These are phyloP conservation scores for Russula sp. DNA, from an alignment of 768 basidiomycete genomes.

Conservation along the genomic window DNA sequence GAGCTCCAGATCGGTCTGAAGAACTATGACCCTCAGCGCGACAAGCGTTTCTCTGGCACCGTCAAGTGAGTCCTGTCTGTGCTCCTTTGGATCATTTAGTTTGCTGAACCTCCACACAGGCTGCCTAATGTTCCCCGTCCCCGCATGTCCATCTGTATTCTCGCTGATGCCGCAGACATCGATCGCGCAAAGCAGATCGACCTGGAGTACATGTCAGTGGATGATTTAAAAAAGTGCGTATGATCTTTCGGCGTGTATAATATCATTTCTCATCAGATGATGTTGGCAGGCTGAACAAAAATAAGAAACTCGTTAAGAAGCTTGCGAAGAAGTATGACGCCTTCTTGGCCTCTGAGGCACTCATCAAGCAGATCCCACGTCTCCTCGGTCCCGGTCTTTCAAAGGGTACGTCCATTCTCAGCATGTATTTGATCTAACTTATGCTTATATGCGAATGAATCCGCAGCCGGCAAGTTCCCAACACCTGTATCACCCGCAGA, in stretches of 20 bases:
- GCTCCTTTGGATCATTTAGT: background rate
- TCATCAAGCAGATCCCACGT: slow-evolving; percentile 99
- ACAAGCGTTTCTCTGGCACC: slow-evolving; percentile 99
- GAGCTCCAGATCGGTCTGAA: slow-evolving; percentile 96
- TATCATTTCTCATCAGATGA: background rate
- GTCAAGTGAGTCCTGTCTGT: slow-evolving; percentile 66
- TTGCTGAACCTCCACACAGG: slow-evolving; percentile 34
- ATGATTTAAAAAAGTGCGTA: slow-evolving; percentile 94
- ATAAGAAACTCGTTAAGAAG: slow-evolving; percentile 99
- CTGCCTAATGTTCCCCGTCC: slow-evolving; percentile 96
- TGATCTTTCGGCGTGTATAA: background rate
- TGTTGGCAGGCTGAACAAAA: slow-evolving; percentile 83
- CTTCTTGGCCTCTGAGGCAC: slow-evolving; percentile 92
- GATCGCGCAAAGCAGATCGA: slow-evolving; percentile 98
- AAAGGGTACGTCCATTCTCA: slow-evolving; percentile 56
- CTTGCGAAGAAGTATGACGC: slow-evolving; percentile 99
- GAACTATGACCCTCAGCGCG: slow-evolving; percentile 99
- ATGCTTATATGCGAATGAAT: background rate
- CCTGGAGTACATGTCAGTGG: slow-evolving; percentile 98
- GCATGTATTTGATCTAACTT: background rate
- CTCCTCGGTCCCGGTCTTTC: slow-evolving; percentile 98
- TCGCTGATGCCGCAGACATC: slow-evolving; percentile 97
- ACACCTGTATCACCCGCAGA: slow-evolving; percentile 92
- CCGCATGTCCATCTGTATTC: slow-evolving; percentile 99
- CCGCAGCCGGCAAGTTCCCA: slow-evolving; percentile 95